Conservation (phyloP, 2,329 filamentous ascomycete genomes). For the Cordyceps fumosorosea region DNA sequence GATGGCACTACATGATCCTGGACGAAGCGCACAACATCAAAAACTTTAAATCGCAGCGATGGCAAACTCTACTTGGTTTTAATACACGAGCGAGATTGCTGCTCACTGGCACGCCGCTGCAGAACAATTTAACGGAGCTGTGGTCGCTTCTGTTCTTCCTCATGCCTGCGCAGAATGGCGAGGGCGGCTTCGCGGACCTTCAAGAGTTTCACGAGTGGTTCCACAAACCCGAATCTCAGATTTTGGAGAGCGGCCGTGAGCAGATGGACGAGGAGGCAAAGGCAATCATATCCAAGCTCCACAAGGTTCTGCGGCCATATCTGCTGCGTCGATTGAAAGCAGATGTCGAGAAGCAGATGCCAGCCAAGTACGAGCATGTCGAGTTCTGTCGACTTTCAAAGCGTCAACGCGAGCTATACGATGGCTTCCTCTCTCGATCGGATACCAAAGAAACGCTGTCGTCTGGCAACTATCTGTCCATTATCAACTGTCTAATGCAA, state of each 20-base stretch:
- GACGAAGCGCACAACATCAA: slow-evolving; percentile 99
- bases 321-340: slow-evolving; percentile 85
- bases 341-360: slow-evolving; percentile 99
- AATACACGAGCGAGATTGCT: slow-evolving; percentile 83
- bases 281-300: slow-evolving; percentile 84
- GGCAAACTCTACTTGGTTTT: slow-evolving; percentile 92
- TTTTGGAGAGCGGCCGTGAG: slow-evolving; percentile 87
- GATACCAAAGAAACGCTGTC: slow-evolving; percentile 84
- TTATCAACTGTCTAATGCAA: slow-evolving; percentile 98
- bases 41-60: slow-evolving; percentile 95
- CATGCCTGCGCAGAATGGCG: slow-evolving; percentile 82
- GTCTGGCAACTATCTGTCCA: slow-evolving; percentile 92
- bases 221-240: slow-evolving; percentile 89
- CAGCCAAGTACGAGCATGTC: slow-evolving; percentile 94
- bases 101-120: slow-evolving; percentile 87
- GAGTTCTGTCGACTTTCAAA: slow-evolving; percentile 94
- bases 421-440: slow-evolving; percentile 86
- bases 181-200: slow-evolving; percentile 88
- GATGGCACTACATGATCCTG: slow-evolving; percentile 97
- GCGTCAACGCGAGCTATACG: slow-evolving; percentile 89
- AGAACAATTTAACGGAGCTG: slow-evolving; percentile 93
- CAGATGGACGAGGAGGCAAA: slow-evolving; percentile 92
- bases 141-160: slow-evolving; percentile 97
- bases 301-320: slow-evolving; percentile 89
- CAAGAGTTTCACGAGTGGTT: slow-evolving; percentile 96